Percentiles rank a stretch among this genome's conserved stretches.
These are phyloP conservation scores for Geotrichum reessii DNA, from an alignment of 1,139 yeast species.

Conservation along the genomic window DNA sequence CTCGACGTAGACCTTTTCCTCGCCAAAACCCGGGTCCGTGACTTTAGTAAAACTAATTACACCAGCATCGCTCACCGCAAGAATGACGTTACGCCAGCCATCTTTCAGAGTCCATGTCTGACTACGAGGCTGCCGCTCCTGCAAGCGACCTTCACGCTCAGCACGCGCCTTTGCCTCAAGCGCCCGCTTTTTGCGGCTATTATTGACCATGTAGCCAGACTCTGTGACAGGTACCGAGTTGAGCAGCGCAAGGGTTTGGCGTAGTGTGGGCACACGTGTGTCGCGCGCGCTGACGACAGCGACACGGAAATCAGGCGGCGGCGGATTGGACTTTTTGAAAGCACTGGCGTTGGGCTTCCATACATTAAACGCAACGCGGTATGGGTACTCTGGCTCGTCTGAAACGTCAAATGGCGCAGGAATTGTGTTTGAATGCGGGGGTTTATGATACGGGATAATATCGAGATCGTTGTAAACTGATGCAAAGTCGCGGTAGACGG, in stretches of 20 bases:
- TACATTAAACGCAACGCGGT: constrained; percentile 48
- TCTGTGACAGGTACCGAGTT: constrained; percentile 29
- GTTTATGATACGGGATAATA: constrained; percentile 24
- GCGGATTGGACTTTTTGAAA: constrained; percentile 66
- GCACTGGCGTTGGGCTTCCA: constrained; percentile 73
- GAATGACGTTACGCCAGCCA: constrained; percentile 50
- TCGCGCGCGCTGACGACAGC: constrained; percentile 52
- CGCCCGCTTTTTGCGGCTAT: constrained; percentile 17
- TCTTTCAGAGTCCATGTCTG: constrained; percentile 37
- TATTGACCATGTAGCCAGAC: constrained; percentile 21
- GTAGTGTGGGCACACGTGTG: constrained; percentile 49
- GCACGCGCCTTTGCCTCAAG: constrained; percentile 23
- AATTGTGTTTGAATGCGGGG: constrained; percentile 20
- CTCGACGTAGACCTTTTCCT: constrained; percentile 8
- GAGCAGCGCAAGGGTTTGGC: constrained; percentile 34
- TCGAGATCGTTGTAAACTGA: constrained; percentile 24
- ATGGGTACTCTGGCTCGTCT: constrained; percentile 21
- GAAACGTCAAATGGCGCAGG: not conserved
- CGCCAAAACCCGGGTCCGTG: constrained; percentile 52
- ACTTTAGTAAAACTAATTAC: constrained; percentile 60
- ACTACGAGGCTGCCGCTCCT: constrained; percentile 19
- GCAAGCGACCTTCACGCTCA: constrained; percentile 24
- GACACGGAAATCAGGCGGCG: constrained; percentile 70
- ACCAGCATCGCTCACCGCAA: constrained; percentile 71
- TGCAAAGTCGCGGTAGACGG: constrained; percentile 20